Conservation (phyloP, 345 rosid genomes). For the Geranium rotundifolium region DNA sequence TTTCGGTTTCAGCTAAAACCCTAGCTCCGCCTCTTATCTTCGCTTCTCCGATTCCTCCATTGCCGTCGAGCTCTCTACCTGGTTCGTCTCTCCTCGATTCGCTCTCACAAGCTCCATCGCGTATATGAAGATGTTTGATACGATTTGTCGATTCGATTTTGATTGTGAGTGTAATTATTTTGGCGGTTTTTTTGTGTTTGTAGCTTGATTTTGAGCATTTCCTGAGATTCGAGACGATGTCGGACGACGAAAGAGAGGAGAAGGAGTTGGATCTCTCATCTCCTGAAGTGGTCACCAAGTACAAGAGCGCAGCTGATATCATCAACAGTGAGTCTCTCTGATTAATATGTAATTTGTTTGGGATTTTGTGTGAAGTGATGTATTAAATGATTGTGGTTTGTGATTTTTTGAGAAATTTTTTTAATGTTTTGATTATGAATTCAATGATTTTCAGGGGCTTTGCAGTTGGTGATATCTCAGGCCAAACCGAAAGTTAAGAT, state of each 20-base stretch:
- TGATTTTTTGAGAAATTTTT: not conserved
- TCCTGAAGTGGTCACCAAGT: conserved; percentile 89
- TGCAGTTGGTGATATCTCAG: conserved; percentile 61
- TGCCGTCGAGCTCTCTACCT: not conserved
- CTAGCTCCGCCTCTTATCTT: not conserved
- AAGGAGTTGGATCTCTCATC: conserved; percentile 91
- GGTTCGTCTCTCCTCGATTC: not conserved
- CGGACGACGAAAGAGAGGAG: conserved; percentile 97
- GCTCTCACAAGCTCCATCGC: not conserved
- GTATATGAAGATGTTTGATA: not conserved
- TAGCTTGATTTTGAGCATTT: not conserved
- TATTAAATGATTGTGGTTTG: not conserved
- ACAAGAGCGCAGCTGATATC: conserved; percentile 93
- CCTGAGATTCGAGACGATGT: conserved; percentile 39
- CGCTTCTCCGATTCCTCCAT: not conserved
- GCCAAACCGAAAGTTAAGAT: conserved; percentile 80
- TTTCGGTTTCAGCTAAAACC: not conserved
- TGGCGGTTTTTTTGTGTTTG: not conserved
- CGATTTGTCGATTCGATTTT: not conserved
- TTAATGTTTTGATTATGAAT: not conserved
- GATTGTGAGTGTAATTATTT: not conserved
- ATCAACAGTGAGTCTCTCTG: conserved; percentile 51
- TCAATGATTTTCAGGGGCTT: conserved; percentile 50
- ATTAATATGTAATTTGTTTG: not conserved
- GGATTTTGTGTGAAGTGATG: not conserved